Base-by-base conservation (phyloP, 140 eudicot species). In the Bidens hawaiensis region DNA sequence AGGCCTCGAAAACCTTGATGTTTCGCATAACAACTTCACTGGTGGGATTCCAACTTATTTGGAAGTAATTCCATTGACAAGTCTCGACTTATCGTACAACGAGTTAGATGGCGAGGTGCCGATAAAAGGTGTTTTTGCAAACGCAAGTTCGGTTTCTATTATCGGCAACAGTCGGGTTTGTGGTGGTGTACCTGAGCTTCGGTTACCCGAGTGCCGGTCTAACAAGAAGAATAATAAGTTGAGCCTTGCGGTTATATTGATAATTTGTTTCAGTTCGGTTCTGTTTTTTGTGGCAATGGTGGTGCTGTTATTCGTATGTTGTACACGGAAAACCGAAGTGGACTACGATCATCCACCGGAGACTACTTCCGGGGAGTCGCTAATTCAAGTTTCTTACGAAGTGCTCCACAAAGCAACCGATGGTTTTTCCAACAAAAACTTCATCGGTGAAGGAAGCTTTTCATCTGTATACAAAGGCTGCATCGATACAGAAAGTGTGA, bases 21-120 rank as follows among this genome's bases (percentile, higher is more conserved):
- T 75, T 14, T 78, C 88, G 0, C 23, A 24, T 33, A 82, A 82
- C 66, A 68, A 79, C 38, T 64, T 82, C 23, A 75, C 80, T 0
- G 89, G 89, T 1, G n/a, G 0, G n/a, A 60, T 82, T 12, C 89
- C 89, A 13, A 57, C 61, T 45, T 82, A 51, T 26, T 33, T 78
- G 15, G 54, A 36, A n/a, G 41, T 21, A 14, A 28, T 76, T 12
- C 33, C 38, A 0, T 58, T 80, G 28, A 12, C 4, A 46, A 31
- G 2, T 24, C 69, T 78, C 58, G 74, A 77, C 50, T 18, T 81
- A 33, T 81, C 87, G n/a, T 81, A 71, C 68, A 81, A 81, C 30
- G 60, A 19, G 23, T 65, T 81, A 15, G 65, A 78, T 7, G 84
- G 87, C 0, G 62, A 57, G 33, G 62, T 81, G 11, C 60, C 71